These are phyloP conservation scores for Phytophthora kernoviae DNA, from an alignment of 352 stramenopile genomes.

Conservation along the genomic window DNA sequence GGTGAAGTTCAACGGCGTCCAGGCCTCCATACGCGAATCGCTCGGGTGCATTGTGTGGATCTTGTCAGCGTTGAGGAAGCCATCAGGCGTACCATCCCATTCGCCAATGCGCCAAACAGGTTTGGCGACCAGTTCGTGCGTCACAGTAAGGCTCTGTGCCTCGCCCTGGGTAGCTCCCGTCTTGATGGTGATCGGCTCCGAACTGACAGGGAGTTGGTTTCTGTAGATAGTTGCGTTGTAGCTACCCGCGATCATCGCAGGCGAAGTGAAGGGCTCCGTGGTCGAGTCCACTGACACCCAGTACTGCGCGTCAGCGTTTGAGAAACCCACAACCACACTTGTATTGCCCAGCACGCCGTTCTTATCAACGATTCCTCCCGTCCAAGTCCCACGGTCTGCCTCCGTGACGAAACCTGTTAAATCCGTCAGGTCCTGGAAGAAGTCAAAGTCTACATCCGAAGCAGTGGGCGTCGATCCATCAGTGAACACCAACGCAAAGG, in stretches of 20 bases:
- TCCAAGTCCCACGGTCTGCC: slow-evolving; percentile 33
- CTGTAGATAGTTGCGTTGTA: slow-evolving; percentile 65
- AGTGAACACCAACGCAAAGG: slow-evolving; percentile 55
- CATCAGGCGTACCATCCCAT: slow-evolving; percentile 56
- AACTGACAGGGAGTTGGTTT: slow-evolving; percentile 54
- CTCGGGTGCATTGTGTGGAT: slow-evolving; percentile 62
- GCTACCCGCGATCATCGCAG: slow-evolving; percentile 47
- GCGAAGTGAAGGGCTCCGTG: slow-evolving; percentile 38
- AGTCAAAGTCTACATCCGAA: slow-evolving; percentile 42
- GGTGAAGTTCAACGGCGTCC: slow-evolving; percentile 34
- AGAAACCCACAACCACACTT: slow-evolving; percentile 43
- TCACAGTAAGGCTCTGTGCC: slow-evolving; percentile 30
- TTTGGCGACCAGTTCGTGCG: slow-evolving; percentile 18
- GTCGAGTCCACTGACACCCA: slow-evolving; percentile 35
- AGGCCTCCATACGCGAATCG: slow-evolving; percentile 45
- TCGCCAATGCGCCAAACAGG: slow-evolving; percentile 55
- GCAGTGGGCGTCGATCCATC: slow-evolving; percentile 29
- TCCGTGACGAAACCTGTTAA: slow-evolving; percentile 49
- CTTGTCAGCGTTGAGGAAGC: slow-evolving; percentile 60
- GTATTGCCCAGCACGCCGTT: slow-evolving; percentile 29
- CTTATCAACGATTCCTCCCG: slow-evolving; percentile 39
- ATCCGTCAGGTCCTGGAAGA: slow-evolving; percentile 46
- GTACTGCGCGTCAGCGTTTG: slow-evolving; percentile 56
- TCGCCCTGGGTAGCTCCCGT: slow-evolving; percentile 11
- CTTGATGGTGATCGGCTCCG: slow-evolving; percentile 28